Base-by-base conservation (phyloP, 129 eudicot genomes). In the Kitagawia praeruptora region DNA sequence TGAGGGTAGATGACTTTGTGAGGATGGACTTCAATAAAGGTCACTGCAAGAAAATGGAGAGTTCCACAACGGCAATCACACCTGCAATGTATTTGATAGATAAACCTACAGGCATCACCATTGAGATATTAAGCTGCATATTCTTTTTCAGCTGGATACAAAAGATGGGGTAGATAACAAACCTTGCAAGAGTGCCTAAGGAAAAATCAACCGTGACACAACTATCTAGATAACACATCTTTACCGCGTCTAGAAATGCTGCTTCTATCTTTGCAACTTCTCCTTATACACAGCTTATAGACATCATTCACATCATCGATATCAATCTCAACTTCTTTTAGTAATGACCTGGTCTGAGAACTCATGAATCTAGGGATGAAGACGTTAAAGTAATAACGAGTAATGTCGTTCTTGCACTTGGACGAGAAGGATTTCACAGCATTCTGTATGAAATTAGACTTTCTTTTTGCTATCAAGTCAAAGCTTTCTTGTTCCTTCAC, bases 311-410 rank as follows among this genome's bases (percentile, higher is more conserved):
- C 87, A 42, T 75, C 82, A 6, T 87, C 90, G 54, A 79, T 85
- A 77, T 82, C 88, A 54, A 77, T 74, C 25, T 87, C 88, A 67
- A 84, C 82, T 42, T 40, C 73, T 41, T 73, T 80, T 14, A 19
- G 11, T 38, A 73, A 38, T 54, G 81, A 82, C 82, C 85, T 76
- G 19, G 61, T 79, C 70, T 79, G 84, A 58, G 58, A 23, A 81
- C 90, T 74, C 82, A 84, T 73, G 34, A 75, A 75, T 25, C 69
- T 70, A 7, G 90, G 88, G 51, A 82, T 77, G 34, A 79, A 87
- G 73, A 84, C 90, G 48, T 87, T 87, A 49, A 87, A 83, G 84
- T 82, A 87, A 75, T 82, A 87, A 38, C 42, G 70, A 34, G 82
- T 51, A 46, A 87, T 80, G 74, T 58, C 70, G 46, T 56, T 74